Base-by-base conservation (phyloP, 2,329 filamentous ascomycete species). In the Scolecobasidium constrictum region DNA sequence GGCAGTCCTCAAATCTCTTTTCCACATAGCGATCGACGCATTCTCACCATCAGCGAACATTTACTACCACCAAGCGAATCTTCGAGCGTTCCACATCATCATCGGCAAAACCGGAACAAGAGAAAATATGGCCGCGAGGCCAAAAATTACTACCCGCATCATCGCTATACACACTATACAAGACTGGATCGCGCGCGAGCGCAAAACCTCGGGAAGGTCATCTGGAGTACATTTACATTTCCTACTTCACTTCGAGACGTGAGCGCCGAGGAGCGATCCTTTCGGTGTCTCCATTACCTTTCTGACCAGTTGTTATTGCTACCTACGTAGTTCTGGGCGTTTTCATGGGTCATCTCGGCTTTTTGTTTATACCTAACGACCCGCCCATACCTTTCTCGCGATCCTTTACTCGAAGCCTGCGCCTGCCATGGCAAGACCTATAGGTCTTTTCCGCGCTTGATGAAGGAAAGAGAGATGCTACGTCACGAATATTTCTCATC, bases 341-440 rank as follows among this genome's bases (percentile, higher is more conserved):
- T 31, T 7, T 31, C 11, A 9, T 9, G 35, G n/a, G 35, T 37
- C 35, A 7, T 19, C n/a, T 15, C 26, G 26, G 26, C 26, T 31
- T 9, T 15, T 16, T 37, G 35, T 37, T 37, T 37, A 37, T 37
- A 37, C 17, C 11, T 37, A 9, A 37, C 35, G 35, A 37, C 35
- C 17, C 17, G 26, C 26, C 11, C 13, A 11, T 13, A 13, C 26
- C n/a, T n/a, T n/a, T n/a, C n/a, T n/a, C n/a, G n/a, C n/a, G n/a
- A n/a, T n/a, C n/a, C n/a, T n/a, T n/a, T n/a, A n/a, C n/a, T n/a
- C n/a, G 9, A 31, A 31, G 26, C 26, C 26, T 31, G 26, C 26
- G 26, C 26, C 26, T 31, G 9, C 26, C 9, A 31, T 7, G 26
- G 26, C 26, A 31, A 31, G 26, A 31, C 26, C 26, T 9, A 31